These are phyloP conservation scores for Sporisorium reilianum DNA, from an alignment of 1,284 basidiomycete genomes.

Conservation along the genomic window DNA sequence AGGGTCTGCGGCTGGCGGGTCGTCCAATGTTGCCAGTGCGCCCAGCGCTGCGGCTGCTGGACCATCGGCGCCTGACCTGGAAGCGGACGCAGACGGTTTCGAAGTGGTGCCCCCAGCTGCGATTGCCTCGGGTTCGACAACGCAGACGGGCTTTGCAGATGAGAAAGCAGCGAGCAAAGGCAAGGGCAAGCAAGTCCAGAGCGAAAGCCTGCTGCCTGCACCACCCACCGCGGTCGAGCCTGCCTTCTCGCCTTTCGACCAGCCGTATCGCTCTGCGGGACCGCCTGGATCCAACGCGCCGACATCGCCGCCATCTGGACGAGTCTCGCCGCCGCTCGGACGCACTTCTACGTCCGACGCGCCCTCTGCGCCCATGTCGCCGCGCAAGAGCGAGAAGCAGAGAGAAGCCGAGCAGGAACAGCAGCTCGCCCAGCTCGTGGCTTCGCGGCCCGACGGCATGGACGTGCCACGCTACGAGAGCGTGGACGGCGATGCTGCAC, in stretches of 20 bases:
- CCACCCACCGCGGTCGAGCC: constrained; percentile 42
- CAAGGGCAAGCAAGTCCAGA: constrained; percentile 15
- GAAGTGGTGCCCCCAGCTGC: constrained; percentile 17
- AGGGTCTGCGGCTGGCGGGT: constrained; percentile 5
- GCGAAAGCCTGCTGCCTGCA: constrained; percentile 26
- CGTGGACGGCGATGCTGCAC: background rate
- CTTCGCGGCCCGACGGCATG: constrained; percentile 24
- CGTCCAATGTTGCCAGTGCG: constrained; percentile 2
- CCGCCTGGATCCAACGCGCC: constrained; percentile 17
- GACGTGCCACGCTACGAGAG: constrained; percentile 40
- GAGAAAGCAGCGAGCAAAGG: constrained; percentile 23
- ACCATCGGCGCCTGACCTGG: constrained; percentile 45
- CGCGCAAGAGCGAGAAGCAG: constrained; percentile 42
- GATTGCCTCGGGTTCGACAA: background rate
- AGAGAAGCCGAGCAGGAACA: constrained; percentile 43
- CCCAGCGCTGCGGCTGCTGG: constrained; percentile 11
- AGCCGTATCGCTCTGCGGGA: constrained; percentile 41
- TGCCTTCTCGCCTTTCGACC: constrained; percentile 55
- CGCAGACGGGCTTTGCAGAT: background rate
- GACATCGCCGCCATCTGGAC: background rate
- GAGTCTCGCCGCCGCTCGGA: background rate
- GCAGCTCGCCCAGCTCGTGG: constrained; percentile 32
- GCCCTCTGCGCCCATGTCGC: background rate
- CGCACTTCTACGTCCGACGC: constrained; percentile 4
- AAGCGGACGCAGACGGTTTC: constrained; percentile 57